These are phyloP conservation scores for Aureobasidium sp. DNA, from an alignment of 2,329 filamentous ascomycete species.

Conservation along the genomic window DNA sequence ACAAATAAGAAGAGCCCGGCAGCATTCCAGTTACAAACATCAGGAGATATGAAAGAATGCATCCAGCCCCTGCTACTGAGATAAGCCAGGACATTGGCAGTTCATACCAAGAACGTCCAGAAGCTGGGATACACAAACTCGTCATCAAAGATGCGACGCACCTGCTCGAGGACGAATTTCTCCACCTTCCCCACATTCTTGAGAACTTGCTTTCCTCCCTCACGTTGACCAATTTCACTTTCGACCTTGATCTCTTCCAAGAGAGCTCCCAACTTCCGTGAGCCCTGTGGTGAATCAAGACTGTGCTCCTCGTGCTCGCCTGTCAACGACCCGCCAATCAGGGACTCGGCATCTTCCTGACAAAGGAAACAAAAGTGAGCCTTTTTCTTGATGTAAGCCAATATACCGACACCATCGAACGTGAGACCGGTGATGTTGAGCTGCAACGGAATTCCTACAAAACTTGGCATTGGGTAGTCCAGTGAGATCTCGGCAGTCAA, in stretches of 20 bases:
- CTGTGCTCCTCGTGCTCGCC: constrained; percentile 19
- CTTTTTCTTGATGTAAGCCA: constrained; percentile 81
- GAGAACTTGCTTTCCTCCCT: constrained; percentile 84
- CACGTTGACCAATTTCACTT: constrained; percentile 91
- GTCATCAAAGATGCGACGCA: constrained; percentile 94
- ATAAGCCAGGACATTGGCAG: background rate
- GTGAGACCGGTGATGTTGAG: constrained; percentile 90
- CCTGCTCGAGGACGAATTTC: constrained; percentile 92
- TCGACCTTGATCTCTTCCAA: constrained; percentile 92
- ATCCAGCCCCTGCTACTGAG: background rate
- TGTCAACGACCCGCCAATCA: constrained; percentile 34
- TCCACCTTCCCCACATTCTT: constrained; percentile 99
- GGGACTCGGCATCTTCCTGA: constrained; percentile 75
- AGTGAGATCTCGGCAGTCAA: constrained; percentile 91
- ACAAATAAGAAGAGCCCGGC: background rate
- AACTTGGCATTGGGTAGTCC: constrained; percentile 97
- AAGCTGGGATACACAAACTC: constrained; percentile 98
- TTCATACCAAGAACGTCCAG: constrained; percentile 87
- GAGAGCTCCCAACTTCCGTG: constrained; percentile 58
- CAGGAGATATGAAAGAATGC: background rate
- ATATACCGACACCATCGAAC: constrained; percentile 88
- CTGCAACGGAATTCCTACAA: constrained; percentile 89
- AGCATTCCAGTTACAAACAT: background rate
- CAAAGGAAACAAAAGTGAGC: constrained; percentile 93
- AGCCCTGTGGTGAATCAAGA: background rate